Percentiles rank a stretch among this genome's conserved stretches.
Conservation (phyloP, 176 grass and related monocot species). For the Oryza punctata region DNA sequence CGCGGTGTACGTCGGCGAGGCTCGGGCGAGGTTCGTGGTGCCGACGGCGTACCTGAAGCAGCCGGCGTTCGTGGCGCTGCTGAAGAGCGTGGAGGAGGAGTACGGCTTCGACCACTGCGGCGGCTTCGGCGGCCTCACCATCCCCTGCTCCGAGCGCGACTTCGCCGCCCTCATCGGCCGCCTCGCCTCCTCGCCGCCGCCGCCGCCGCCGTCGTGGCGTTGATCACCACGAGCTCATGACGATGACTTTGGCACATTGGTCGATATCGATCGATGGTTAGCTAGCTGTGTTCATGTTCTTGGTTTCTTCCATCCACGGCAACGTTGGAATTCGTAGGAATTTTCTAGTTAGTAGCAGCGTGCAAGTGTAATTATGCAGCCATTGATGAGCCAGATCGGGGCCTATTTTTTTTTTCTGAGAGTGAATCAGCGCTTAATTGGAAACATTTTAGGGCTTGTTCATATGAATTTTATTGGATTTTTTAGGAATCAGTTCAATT, state of each 20-base stretch:
- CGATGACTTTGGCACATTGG: not conserved
- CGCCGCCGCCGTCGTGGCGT: not conserved
- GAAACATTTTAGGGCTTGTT: not conserved
- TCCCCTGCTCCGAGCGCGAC: constrained; percentile 48
- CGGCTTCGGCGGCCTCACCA: constrained; percentile 25
- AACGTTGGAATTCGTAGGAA: not conserved
- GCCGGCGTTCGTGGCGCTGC: constrained; percentile 56
- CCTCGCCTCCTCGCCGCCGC: not conserved
- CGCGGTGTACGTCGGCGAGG: constrained; percentile 53
- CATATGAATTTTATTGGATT: too few relatives aligned
- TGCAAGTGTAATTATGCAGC: not conserved
- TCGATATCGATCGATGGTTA: too few relatives aligned
- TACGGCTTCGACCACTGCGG: constrained; percentile 59
- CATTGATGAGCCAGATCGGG: not conserved
- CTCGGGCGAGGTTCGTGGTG: constrained; percentile 46
- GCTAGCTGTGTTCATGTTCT: too few relatives aligned
- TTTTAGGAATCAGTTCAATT: too few relatives aligned
- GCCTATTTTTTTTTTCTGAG: too few relatives aligned
- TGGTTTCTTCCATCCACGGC: not conserved
- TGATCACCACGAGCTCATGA: not conserved
- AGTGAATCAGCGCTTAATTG: not conserved
- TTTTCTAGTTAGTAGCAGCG: not conserved
- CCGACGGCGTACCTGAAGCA: constrained; percentile 54
- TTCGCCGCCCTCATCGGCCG: constrained; percentile 40
- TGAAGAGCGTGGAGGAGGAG: constrained; percentile 56